Evolutionary conservation across 2,329 filamentous ascomycete genomes (phyloP).

Genomic region (Claviceps lovelessii): DNA sequence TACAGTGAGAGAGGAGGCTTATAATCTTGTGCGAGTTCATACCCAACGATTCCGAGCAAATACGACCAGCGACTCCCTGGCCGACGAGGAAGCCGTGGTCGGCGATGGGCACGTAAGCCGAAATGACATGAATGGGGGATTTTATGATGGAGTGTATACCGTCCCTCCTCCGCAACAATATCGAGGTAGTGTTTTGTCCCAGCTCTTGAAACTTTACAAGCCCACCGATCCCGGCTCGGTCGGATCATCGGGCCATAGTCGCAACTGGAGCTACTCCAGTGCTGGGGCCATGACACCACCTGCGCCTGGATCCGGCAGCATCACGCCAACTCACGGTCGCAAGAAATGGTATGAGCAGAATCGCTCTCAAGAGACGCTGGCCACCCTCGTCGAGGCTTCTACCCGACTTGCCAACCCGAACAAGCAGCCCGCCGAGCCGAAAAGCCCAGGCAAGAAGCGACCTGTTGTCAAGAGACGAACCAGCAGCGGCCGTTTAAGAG

Average conservation of each 20-base stretch:
- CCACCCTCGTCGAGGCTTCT: conserved; percentile 33
- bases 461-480: conserved; percentile 22
- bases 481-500: conserved; percentile 24
- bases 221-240: conserved; percentile 15
- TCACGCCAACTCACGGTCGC: conserved; percentile 27
- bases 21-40: conserved; percentile 29
- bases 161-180: conserved; percentile 27
- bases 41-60: conserved; percentile 14
- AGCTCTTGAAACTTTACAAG: conserved; percentile 33
- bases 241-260: conserved; percentile 8
- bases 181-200: conserved; percentile 30
- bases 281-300: conserved; percentile 18
- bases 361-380: conserved; percentile 30
- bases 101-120: conserved; percentile 8
- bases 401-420: conserved; percentile 13
- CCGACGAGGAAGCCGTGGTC: conserved; percentile 8
- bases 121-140: conserved; percentile 23
- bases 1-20: conserved; percentile 21
- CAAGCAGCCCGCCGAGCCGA: conserved; percentile 9
- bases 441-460: conserved; percentile 16
- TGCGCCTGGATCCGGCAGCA: conserved; percentile 22
- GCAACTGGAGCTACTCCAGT: conserved; percentile 15
- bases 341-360: conserved; percentile 36
- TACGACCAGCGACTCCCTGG: conserved; percentile 3
- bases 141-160: conserved; percentile 26